phyloP scores from a whole-genome alignment of 768 basidiomycete species.

The Mycena pura region DNA sequence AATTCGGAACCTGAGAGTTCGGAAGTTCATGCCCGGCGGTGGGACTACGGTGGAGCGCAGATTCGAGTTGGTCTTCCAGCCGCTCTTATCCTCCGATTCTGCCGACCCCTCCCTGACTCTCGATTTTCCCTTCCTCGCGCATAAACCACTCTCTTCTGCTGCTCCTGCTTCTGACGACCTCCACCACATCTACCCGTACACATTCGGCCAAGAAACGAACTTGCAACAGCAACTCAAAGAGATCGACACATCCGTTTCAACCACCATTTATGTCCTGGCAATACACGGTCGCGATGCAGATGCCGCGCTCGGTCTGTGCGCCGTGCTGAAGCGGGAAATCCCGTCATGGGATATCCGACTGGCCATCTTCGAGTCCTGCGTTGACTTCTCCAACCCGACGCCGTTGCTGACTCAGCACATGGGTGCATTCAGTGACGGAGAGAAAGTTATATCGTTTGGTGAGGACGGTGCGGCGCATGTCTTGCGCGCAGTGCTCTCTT shows the following conservation, averaged over 20 bases:
- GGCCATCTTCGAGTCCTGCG: conserved; percentile 3
- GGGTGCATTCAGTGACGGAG: not conserved
- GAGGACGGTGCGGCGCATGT: not conserved
- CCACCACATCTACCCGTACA: not conserved
- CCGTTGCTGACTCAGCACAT: not conserved
- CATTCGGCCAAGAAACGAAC: conserved; percentile 2
- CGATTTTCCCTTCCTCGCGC: conserved; percentile 7
- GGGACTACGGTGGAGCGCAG: not conserved
- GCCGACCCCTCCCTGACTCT: not conserved
- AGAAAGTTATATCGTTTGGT: conserved; percentile 4
- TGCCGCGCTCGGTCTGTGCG: conserved; percentile 13
- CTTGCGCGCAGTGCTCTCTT: not conserved
- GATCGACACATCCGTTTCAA: not conserved
- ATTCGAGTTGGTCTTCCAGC: conserved; percentile 16
- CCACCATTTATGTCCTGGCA: conserved; percentile 4
- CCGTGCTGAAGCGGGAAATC: not conserved
- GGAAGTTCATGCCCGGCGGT: conserved; percentile 2
- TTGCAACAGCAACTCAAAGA: conserved; percentile 1
- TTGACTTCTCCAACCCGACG: not conserved
- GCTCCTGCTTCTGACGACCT: not conserved
- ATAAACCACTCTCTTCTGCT: not conserved
- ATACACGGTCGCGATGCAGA: conserved; percentile 13
- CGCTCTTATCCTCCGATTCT: not conserved
- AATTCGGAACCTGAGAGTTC: not conserved
- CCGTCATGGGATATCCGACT: conserved; percentile 7